Conservation (phyloP, 2,329 filamentous ascomycete genomes). For the Parastagonospora avenae region DNA sequence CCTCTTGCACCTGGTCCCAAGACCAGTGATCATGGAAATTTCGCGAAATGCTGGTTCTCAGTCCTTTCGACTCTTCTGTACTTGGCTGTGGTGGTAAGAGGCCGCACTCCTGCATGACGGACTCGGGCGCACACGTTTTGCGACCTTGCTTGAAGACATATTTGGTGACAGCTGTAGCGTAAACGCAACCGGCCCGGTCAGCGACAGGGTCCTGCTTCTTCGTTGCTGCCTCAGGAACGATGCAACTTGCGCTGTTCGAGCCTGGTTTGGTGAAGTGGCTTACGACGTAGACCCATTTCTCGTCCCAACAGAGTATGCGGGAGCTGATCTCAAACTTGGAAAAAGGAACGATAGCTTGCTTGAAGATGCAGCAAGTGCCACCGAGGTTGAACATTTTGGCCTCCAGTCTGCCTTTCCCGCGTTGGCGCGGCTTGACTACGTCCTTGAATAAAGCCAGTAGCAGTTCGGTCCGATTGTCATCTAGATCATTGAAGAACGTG, state of each 20-base stretch:
- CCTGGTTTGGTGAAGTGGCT: conserved; percentile 48
- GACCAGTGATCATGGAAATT: conserved; percentile 5
- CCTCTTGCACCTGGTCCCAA: conserved; percentile 10
- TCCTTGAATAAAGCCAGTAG: conserved; percentile 58
- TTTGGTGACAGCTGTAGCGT: conserved; percentile 42
- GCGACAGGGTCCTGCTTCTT: conserved; percentile 25
- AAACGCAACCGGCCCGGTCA: conserved; percentile 31
- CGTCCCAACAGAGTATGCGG: conserved; percentile 48
- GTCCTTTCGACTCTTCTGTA: background rate
- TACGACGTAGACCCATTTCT: conserved; percentile 51
- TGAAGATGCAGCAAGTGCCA: conserved; percentile 48
- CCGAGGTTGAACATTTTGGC: conserved; percentile 54
- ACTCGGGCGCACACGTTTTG: conserved; percentile 77
- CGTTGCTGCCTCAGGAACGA: conserved; percentile 29
- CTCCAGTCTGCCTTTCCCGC: conserved; percentile 4
- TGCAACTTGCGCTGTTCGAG: conserved; percentile 11
- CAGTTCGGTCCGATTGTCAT: conserved; percentile 77
- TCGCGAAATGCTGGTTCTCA: background rate
- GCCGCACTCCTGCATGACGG: conserved; percentile 69
- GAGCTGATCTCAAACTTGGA: conserved; percentile 48
- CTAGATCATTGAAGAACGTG: conserved; percentile 87
- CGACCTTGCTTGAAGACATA: conserved; percentile 14
- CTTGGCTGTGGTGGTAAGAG: conserved; percentile 71
- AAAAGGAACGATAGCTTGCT: conserved; percentile 47
- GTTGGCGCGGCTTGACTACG: conserved; percentile 33